phyloP scores from a whole-genome alignment of 495 filamentous ascomycete species.

The Penicillium malachiteum region DNA sequence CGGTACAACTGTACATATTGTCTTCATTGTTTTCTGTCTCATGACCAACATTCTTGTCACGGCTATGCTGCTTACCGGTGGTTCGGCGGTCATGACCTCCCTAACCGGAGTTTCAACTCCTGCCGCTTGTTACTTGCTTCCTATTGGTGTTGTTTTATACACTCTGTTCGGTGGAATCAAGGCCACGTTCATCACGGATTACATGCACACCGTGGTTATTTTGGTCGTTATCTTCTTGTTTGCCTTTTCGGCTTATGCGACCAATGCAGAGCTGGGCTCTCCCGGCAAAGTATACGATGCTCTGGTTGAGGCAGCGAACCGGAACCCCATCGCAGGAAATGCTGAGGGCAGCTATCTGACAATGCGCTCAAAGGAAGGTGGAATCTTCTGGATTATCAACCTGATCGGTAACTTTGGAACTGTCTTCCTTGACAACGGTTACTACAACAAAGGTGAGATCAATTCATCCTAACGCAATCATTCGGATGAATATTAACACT shows the following conservation, averaged over 20 bases:
- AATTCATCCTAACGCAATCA: too few species aligned
- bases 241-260: constrained; percentile 81
- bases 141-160: constrained; percentile 79
- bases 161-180: constrained; percentile 81
- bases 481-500: neutral
- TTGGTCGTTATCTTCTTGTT: constrained; percentile 90
- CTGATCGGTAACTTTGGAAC: constrained; percentile 70
- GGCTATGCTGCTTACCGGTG: constrained; percentile 90
- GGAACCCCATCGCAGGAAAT: constrained; percentile 83
- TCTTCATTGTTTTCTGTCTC: constrained; percentile 78
- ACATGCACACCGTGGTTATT: constrained; percentile 84
- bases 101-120: constrained; percentile 84
- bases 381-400: constrained; percentile 97
- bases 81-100: constrained; percentile 79
- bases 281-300: constrained; percentile 80
- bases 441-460: constrained; percentile 80
- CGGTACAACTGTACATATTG: constrained; percentile 64
- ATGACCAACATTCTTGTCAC: constrained; percentile 85
- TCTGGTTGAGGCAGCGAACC: constrained; percentile 64
- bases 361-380: constrained; percentile 83
- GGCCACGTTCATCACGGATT: constrained; percentile 73
- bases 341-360: constrained; percentile 83
- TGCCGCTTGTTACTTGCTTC: constrained; percentile 88
- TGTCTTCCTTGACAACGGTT: constrained; percentile 77
- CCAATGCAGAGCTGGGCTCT: constrained; percentile 72